These are phyloP conservation scores for Macrocystidia cucumis DNA, from an alignment of 1,284 basidiomycete species.

Conservation along the genomic window DNA sequence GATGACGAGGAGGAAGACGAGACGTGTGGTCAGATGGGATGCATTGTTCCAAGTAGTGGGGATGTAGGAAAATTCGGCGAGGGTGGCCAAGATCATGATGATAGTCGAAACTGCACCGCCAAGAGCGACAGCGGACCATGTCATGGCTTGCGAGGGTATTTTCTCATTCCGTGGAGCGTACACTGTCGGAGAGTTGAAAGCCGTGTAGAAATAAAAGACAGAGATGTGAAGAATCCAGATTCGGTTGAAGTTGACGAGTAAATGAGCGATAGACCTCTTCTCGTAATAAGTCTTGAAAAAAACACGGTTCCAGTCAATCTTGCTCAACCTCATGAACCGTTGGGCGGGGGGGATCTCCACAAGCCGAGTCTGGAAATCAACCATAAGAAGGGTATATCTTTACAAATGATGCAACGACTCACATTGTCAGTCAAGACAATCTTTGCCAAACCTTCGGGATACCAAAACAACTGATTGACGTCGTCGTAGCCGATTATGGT, in stretches of 20 bases:
- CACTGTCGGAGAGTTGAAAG: slow-evolving; percentile 93
- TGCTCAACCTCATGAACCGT: slow-evolving; percentile 86
- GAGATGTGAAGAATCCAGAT: slow-evolving; percentile 93
- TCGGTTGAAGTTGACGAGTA: slow-evolving; percentile 96
- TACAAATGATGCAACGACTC: slow-evolving; percentile 17
- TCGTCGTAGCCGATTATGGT: slow-evolving; percentile 98
- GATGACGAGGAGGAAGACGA: slow-evolving; percentile 81
- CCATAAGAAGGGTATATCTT: slow-evolving; percentile 6
- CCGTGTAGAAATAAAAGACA: slow-evolving; percentile 91
- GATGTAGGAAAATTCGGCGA: slow-evolving; percentile 91
- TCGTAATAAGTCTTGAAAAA: slow-evolving; percentile 98
- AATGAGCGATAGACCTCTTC: slow-evolving; percentile 86
- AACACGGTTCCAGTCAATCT: slow-evolving; percentile 85
- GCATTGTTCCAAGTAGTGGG: slow-evolving; percentile 99
- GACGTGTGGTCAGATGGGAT: slow-evolving; percentile 84
- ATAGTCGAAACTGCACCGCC: slow-evolving; percentile 85
- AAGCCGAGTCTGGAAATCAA: slow-evolving; percentile 64
- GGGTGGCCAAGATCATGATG: slow-evolving; percentile 88
- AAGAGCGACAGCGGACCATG: slow-evolving; percentile 87
- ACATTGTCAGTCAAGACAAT: slow-evolving; percentile 88
- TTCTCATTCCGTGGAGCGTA: slow-evolving; percentile 67
- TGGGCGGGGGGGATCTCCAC: slow-evolving; percentile 87
- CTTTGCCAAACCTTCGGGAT: slow-evolving; percentile 93
- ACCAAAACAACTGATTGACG: slow-evolving; percentile 99
- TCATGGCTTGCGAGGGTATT: slow-evolving; percentile 68